Base-by-base conservation (phyloP, 2,329 filamentous ascomycete species). In the Fusarium miscanthi region DNA sequence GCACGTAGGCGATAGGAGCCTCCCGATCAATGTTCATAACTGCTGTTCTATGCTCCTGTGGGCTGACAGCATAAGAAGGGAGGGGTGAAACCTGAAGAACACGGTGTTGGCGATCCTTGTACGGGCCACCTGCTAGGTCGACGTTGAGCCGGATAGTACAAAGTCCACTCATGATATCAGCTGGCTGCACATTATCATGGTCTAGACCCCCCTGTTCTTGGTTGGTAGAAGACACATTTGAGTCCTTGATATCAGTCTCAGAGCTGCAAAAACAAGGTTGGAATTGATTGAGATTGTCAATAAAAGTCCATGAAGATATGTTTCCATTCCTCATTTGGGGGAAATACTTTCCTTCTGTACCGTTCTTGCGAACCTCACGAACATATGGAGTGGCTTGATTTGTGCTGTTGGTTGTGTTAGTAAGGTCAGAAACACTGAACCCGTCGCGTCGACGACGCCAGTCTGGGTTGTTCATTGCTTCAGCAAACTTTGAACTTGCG, bases 391-490 rank as follows among this genome's bases (percentile, higher is more conserved):
- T 27, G 14, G 35, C 45, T 12, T 52, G 43, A 19, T 56, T 56
- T 13, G 53, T 58, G 13, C 46, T 63, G 23, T 52, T 60, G 21
- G 52, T 46, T 11, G 75, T 61, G 13, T 38, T n/a, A 10, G 43
- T 53, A 6, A 66, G 65, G 19, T 66, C 43, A 35, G 59, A 66
- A n/a, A 58, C 54, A 21, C 51, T 58, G 23, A 49, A 58, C 6
- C 69, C 60, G 13, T 72, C 69, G 14, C 70, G 64, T 37, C 80
- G 79, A 33, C 68, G 71, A 37, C 80, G 78, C 81, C 81, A 82
- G 53, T 82, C 75, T 19, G 80, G 80, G 33, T 82, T 81, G 30
- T 76, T 80, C 77, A 82, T 78, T 30, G 80, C 81, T 64, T 81
- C 77, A 12, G 65, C 54, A 42, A 78, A 76, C 45, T 76, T 80